Percentiles rank a stretch among this genome's conserved stretches.
phyloP scores from a whole-genome alignment of 2,329 filamentous ascomycete genomes.

The Amauroascus verrucosus region DNA sequence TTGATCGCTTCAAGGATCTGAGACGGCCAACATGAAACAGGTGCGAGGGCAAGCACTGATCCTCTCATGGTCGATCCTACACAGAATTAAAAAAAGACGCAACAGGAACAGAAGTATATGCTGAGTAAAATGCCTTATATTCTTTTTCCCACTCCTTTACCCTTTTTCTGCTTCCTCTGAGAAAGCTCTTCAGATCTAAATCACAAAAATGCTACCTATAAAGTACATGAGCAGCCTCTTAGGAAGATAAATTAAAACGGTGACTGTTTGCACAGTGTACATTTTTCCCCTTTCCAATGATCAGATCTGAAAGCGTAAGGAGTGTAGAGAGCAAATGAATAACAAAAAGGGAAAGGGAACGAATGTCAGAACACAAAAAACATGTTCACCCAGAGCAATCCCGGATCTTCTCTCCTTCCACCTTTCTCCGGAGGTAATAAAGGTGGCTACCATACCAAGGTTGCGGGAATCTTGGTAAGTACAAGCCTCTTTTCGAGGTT shows the following conservation, averaged over 20 bases:
- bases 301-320: conserved; percentile 8
- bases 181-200: conserved; percentile 1
- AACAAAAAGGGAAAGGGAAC: background rate
- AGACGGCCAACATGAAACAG: background rate
- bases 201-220: conserved; percentile 3
- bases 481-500: conserved; percentile 8
- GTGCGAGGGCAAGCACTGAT: background rate
- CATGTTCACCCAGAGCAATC: conserved; percentile 5
- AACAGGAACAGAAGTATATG: background rate
- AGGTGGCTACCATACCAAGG: conserved; percentile 8
- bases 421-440: background rate
- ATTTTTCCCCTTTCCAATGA: background rate
- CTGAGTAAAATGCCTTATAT: conserved; percentile 8
- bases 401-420: conserved; percentile 9
- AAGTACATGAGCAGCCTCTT: conserved; percentile 7
- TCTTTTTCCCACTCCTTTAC: conserved; percentile 1
- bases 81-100: background rate
- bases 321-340: conserved; percentile 1
- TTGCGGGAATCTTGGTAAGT: background rate
- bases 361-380: conserved; percentile 7
- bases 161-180: conserved; percentile 1
- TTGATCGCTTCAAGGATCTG: background rate
- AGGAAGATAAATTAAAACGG: background rate
- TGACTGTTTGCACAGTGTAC: background rate
- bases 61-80: background rate